Evolutionary conservation across 352 stramenopile genomes (phyloP).

Genomic region (Phytophthora pini): DNA sequence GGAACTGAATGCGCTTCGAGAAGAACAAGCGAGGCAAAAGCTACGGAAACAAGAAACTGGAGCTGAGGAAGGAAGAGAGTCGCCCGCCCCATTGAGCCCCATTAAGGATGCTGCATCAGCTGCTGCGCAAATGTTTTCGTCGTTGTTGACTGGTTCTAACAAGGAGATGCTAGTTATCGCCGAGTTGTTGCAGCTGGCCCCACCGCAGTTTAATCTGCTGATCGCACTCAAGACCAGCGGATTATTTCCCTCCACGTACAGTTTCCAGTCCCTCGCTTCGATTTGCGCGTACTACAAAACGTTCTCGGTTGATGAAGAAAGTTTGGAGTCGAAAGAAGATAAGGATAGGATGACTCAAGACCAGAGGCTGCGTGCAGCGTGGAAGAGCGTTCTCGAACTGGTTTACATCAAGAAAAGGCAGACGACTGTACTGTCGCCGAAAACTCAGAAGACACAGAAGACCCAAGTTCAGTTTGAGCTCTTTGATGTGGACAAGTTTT

Average conservation of each 20-base stretch:
- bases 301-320: conserved; percentile 53
- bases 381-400: conserved; percentile 65
- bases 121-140: conserved; percentile 53
- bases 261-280: conserved; percentile 51
- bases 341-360: conserved; percentile 23
- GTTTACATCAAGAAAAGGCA: conserved; percentile 67
- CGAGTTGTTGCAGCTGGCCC: conserved; percentile 49
- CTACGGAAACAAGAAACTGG: conserved; percentile 11
- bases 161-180: conserved; percentile 63
- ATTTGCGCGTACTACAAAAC: conserved; percentile 71
- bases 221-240: conserved; percentile 57
- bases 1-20: conserved; percentile 23
- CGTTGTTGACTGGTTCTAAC: conserved; percentile 38
- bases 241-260: conserved; percentile 53
- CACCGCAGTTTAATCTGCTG: conserved; percentile 71
- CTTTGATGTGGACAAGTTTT: conserved; percentile 68
- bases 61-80: conserved; percentile 3
- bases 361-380: conserved; percentile 44
- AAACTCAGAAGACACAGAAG: conserved; percentile 12
- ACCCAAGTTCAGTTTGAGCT: conserved; percentile 47
- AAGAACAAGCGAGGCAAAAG: conserved; percentile 28
- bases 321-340: conserved; percentile 33
- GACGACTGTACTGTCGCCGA: conserved; percentile 13
- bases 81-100: conserved; percentile 11
- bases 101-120: conserved; percentile 37